Percentiles rank a stretch among this genome's conserved stretches.
These are phyloP conservation scores for Fusarium phyllophilum DNA, from an alignment of 2,329 filamentous ascomycete species.

Conservation along the genomic window DNA sequence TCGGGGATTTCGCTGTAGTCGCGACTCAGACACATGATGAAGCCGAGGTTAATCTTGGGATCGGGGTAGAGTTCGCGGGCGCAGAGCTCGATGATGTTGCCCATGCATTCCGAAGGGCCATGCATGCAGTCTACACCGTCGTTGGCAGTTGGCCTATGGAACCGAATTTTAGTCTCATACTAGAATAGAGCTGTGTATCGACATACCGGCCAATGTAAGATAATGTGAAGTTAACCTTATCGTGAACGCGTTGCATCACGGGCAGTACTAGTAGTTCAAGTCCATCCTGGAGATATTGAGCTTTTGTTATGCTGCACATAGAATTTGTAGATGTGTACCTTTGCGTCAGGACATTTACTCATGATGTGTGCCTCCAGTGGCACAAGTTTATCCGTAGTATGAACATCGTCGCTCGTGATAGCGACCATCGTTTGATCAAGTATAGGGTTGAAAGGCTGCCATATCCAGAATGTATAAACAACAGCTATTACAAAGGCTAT, in stretches of 20 bases:
- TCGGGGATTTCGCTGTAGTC: conserved; percentile 83
- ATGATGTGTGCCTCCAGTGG: conserved; percentile 95
- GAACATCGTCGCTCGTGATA: not conserved
- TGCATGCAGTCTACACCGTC: conserved; percentile 90
- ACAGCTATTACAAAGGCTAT: conserved; percentile 40
- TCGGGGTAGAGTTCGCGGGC: conserved; percentile 84
- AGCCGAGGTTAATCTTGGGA: conserved; percentile 89
- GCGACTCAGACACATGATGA: conserved; percentile 87
- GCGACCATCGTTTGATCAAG: conserved; percentile 11
- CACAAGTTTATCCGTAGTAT: conserved; percentile 57
- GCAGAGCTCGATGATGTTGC: conserved; percentile 94
- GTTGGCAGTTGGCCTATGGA: conserved; percentile 71
- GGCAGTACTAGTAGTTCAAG: conserved; percentile 84
- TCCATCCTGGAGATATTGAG: conserved; percentile 67
- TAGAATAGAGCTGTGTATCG: not conserved
- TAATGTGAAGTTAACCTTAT: conserved; percentile 90
- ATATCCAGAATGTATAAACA: conserved; percentile 43
- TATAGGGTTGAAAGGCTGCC: conserved; percentile 36
- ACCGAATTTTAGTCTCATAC: not conserved
- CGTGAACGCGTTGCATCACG: conserved; percentile 81
- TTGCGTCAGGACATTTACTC: conserved; percentile 94
- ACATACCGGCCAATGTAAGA: conserved; percentile 86
- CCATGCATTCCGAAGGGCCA: conserved; percentile 87
- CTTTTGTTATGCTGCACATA: not conserved
- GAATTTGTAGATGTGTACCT: conserved; percentile 52